Base-by-base conservation (phyloP, 352 stramenopile species). In the Phytophthora tentaculata region DNA sequence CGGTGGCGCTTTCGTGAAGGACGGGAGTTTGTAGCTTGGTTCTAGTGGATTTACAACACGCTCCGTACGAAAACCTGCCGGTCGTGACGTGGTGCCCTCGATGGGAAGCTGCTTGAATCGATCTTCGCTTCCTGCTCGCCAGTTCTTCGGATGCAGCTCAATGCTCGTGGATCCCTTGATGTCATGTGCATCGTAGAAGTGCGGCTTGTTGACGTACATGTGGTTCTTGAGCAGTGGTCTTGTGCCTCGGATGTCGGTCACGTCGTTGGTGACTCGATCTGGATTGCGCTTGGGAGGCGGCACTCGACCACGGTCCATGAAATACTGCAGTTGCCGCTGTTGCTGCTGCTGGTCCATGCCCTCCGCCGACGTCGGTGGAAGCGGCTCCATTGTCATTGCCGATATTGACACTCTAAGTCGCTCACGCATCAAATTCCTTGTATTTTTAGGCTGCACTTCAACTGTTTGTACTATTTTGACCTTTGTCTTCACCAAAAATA, bases 41-140 rank as follows among this genome's bases (percentile, higher is more conserved):
- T 72, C 68, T 5, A 93, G 55, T 12, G 85, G 85, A 45, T 93
- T 88, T 14, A 81, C 76, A 4, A 91, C 70, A 22, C 84, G 81
- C n/a, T 89, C 78, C 20, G 84, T 93, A 6, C 67, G 73, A 59
- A 93, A 92, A 0, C 82, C 82, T 24, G 77, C 63, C 7, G 82
- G 81, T 17, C 68, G 71, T 17, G 84, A 71, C 5, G 41, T 81
- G 13, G 80, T 78, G 26, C 82, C 82, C 55, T 92, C 82, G 43
- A 92, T 91, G 0, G 79, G 84, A 2, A 91, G 71, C 64, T 92
- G 82, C 67, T 82, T 83, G 71, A 88, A 92, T 43, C 75, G 81
- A n/a, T 84, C 77, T 44, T 91, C 79, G 26, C 69, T 69, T 19
- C 84, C 75, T n/a, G 79, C 67, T 26, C 71, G 73, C 26, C 84